Percentiles rank a stretch among this genome's conserved stretches.
These are phyloP conservation scores for Starmerella gropengiesseri DNA, from an alignment of 805 yeast genomes.

Conservation along the genomic window DNA sequence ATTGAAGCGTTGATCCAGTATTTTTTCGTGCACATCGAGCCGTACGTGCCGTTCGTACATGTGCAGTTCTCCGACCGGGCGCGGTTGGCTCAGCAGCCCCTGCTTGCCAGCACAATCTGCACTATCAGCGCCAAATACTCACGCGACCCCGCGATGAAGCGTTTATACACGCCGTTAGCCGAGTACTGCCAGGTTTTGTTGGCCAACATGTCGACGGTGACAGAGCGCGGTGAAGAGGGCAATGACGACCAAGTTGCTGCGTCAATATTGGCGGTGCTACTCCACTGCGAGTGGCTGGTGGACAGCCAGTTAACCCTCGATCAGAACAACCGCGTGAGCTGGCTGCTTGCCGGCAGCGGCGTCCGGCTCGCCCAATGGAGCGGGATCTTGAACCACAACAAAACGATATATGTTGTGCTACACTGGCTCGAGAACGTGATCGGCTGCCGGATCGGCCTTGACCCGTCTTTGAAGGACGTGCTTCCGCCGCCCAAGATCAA, in stretches of 20 bases:
- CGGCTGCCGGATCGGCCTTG: constrained; percentile 68
- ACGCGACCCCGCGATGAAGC: constrained; percentile 66
- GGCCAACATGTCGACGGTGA: neutral
- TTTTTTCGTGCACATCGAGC: constrained; percentile 73
- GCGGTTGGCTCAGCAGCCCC: constrained; percentile 65
- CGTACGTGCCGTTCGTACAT: constrained; percentile 83
- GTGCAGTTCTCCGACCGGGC: constrained; percentile 55
- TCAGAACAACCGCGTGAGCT: constrained; percentile 52
- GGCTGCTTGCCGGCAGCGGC: constrained; percentile 87
- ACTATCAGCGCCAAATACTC: constrained; percentile 67
- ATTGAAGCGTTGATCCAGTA: constrained; percentile 26
- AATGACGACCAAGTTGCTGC: constrained; percentile 42
- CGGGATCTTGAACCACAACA: constrained; percentile 63
- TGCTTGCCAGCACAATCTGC: constrained; percentile 66
- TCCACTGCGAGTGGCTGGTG: constrained; percentile 77
- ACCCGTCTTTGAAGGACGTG: constrained; percentile 59
- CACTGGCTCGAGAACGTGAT: constrained; percentile 75
- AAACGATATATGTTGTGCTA: constrained; percentile 69
- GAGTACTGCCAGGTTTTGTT: neutral
- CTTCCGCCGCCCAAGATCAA: neutral
- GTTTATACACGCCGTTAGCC: constrained; percentile 85
- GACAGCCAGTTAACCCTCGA: constrained; percentile 5
- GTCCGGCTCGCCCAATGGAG: constrained; percentile 78
- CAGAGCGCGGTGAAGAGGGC: constrained; percentile 39
- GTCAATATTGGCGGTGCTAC: constrained; percentile 68